Evolutionary conservation across 441 rosid genomes (phyloP).

Genomic region (Mallotus repandus): DNA sequence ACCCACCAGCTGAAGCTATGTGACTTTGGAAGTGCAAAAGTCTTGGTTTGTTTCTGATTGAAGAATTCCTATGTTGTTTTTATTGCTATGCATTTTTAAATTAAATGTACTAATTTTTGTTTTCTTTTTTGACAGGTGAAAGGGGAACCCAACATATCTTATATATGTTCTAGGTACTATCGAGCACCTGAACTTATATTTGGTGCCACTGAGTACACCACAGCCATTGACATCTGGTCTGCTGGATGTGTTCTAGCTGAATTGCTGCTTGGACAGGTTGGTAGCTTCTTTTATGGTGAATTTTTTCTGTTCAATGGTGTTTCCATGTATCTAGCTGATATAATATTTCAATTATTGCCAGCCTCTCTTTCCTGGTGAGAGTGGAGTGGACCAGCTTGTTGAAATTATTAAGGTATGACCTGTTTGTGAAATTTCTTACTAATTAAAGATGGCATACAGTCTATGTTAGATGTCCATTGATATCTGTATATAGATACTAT

Average conservation of each 20-base stretch:
- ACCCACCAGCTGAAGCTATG: conserved; percentile 96
- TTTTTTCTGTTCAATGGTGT: neutral
- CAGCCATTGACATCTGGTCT: conserved; percentile 97
- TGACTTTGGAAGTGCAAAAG: conserved; percentile 98
- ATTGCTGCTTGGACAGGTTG: conserved; percentile 91
- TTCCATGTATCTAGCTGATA: conserved; percentile 12
- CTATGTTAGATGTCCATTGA: neutral
- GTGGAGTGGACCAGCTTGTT: conserved; percentile 99
- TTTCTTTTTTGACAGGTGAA: conserved; percentile 55
- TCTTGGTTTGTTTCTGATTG: conserved; percentile 59
- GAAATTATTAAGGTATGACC: conserved; percentile 82
- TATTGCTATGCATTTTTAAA: neutral
- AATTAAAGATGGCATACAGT: neutral
- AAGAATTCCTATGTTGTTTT: neutral
- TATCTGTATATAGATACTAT: neutral
- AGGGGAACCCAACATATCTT: conserved; percentile 96
- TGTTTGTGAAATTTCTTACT: neutral
- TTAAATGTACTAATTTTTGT: conserved; percentile 13
- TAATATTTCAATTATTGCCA: conserved; percentile 23
- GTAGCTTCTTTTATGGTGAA: conserved; percentile 15
- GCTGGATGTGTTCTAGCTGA: conserved; percentile 96
- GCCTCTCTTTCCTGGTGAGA: conserved; percentile 84
- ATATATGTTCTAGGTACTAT: conserved; percentile 95
- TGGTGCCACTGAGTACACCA: conserved; percentile 92
- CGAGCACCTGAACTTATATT: conserved; percentile 97